phyloP scores from a whole-genome alignment of 208 protist genomes.

The Tritrichomonas musculus region DNA sequence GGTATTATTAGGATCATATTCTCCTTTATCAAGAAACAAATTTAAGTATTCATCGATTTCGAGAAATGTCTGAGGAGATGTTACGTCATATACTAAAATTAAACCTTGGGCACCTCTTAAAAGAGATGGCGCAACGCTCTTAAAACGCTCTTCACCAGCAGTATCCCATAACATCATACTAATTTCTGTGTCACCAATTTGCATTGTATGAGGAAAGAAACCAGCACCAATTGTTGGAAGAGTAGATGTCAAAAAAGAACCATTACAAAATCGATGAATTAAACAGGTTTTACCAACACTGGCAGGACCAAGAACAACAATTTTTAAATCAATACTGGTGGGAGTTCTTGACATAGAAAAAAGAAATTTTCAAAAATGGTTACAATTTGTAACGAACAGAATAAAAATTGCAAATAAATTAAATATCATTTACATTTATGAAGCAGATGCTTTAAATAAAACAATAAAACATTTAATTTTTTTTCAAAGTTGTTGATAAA shows the following conservation, averaged over 20 bases:
- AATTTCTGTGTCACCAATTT: background rate
- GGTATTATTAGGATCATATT: background rate
- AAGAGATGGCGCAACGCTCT: background rate
- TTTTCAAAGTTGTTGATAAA: too few species aligned
- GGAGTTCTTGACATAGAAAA: too few species aligned
- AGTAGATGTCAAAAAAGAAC: background rate
- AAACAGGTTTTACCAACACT: constrained; percentile 12
- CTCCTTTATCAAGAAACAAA: background rate
- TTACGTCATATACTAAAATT: constrained; percentile 5
- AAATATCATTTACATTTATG: too few species aligned
- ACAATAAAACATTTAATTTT: too few species aligned
- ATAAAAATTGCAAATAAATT: too few species aligned
- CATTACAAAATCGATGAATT: constrained; percentile 17
- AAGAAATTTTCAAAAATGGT: too few species aligned
- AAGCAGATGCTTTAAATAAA: too few species aligned
- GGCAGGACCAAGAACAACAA: constrained; percentile 10
- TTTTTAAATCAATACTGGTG: background rate
- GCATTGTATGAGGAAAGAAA: constrained; percentile 19
- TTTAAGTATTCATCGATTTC: background rate
- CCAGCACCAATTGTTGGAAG: background rate
- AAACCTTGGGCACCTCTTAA: background rate
- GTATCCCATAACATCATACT: constrained; percentile 33
- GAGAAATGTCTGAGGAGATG: background rate
- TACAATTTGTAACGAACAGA: too few species aligned
- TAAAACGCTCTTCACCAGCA: constrained; percentile 5